These are phyloP conservation scores for Verticillium longisporum DNA, from an alignment of 2,329 filamentous ascomycete genomes.

Conservation along the genomic window DNA sequence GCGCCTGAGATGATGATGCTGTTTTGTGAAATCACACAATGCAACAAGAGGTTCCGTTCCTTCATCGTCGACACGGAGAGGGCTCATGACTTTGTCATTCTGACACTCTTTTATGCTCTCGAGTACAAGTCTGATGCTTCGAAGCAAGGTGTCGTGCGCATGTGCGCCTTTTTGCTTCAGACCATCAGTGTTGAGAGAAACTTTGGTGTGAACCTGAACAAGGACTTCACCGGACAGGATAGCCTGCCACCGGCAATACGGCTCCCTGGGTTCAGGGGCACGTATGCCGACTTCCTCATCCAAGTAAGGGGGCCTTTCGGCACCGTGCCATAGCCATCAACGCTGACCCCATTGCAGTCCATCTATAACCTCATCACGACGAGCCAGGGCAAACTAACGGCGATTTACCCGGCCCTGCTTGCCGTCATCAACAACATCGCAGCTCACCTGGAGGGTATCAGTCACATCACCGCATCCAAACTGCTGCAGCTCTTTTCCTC, in stretches of 20 bases:
- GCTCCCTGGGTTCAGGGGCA: conserved; percentile 77
- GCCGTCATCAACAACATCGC: conserved; percentile 92
- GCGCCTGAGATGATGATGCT: conserved; percentile 94
- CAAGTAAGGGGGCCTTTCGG: conserved; percentile 51
- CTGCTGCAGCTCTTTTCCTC: conserved; percentile 82
- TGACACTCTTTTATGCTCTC: conserved; percentile 87
- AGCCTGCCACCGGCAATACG: conserved; percentile 76
- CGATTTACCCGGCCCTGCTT: conserved; percentile 85
- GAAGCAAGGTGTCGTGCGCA: conserved; percentile 86
- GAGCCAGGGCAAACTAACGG: conserved; percentile 82
- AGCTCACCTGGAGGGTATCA: conserved; percentile 73
- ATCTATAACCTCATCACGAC: conserved; percentile 88
- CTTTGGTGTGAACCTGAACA: conserved; percentile 87
- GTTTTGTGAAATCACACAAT: conserved; percentile 95
- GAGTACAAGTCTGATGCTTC: conserved; percentile 80
- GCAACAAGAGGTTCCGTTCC: conserved; percentile 92
- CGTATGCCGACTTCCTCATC: conserved; percentile 89
- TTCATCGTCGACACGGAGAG: conserved; percentile 96
- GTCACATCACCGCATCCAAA: conserved; percentile 68
- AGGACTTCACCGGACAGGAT: conserved; percentile 80
- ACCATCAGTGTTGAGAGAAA: conserved; percentile 89
- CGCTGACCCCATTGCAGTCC: conserved; percentile 46
- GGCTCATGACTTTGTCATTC: conserved; percentile 84
- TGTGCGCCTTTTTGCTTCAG: conserved; percentile 96
- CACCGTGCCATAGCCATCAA: too few species aligned